Conservation (phyloP, 139 green algal species). For the Coelastrella sp. region DNA sequence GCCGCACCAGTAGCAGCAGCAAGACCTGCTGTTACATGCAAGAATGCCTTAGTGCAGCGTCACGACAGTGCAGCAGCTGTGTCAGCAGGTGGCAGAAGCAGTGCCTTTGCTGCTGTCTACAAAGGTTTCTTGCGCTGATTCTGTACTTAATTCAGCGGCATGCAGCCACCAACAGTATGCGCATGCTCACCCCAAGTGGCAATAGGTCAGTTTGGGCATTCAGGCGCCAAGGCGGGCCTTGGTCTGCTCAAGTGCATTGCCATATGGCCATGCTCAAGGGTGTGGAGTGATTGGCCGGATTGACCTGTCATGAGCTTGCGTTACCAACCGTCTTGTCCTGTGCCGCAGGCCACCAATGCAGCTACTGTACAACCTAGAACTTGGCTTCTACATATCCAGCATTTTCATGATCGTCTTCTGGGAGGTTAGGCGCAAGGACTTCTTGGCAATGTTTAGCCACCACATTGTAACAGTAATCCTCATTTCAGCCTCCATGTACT, state of each 20-base stretch:
- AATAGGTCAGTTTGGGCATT: too few relatives aligned
- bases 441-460: constrained; percentile 77
- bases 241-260: background rate
- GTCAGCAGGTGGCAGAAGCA: background rate
- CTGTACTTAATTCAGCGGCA: background rate
- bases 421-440: constrained; percentile 78
- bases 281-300: too few relatives aligned
- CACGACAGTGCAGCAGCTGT: too few relatives aligned
- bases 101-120: background rate
- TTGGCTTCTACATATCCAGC: constrained; percentile 69
- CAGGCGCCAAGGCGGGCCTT: background rate
- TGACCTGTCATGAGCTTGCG: background rate
- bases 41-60: too few relatives aligned
- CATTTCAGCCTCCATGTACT: constrained; percentile 48
- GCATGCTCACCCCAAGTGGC: background rate
- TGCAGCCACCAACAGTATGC: background rate
- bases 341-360: constrained; percentile 56
- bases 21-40: background rate
- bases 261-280: too few relatives aligned
- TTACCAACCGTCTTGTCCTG: background rate
- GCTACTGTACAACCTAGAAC: constrained; percentile 62
- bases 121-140: background rate
- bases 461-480: constrained; percentile 68
- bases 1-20: constrained; percentile 24
- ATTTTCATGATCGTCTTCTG: constrained; percentile 73